These are phyloP conservation scores for Neltuma alba DNA, from an alignment of 306 rosid genomes.

Conservation along the genomic window DNA sequence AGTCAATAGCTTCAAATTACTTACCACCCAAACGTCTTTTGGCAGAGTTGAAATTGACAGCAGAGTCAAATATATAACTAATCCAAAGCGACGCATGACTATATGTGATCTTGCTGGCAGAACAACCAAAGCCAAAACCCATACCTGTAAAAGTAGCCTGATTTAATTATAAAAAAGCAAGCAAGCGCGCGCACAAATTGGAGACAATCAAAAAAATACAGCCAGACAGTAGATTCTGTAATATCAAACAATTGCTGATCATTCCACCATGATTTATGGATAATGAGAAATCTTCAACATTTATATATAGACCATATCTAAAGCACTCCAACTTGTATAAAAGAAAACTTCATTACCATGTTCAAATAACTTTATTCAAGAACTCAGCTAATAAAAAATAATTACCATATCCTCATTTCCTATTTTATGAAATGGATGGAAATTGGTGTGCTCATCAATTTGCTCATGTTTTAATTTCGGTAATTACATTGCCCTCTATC, in stretches of 20 bases:
- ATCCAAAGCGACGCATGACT: slow-evolving; percentile 66
- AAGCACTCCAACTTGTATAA: slow-evolving; percentile 9
- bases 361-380: slow-evolving; percentile 11
- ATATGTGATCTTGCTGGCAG: slow-evolving; percentile 87
- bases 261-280: slow-evolving; percentile 15
- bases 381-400: not conserved
- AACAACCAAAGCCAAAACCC: slow-evolving; percentile 95
- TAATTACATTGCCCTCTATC: slow-evolving; percentile 1
- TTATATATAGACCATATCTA: not conserved
- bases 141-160: slow-evolving; percentile 59
- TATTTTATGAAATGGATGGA: not conserved
- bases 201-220: slow-evolving; percentile 19
- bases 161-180: not conserved
- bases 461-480: slow-evolving; percentile 11
- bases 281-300: slow-evolving; percentile 3
- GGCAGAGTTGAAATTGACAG: slow-evolving; percentile 58
- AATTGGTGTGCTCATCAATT: not conserved
- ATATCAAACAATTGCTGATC: slow-evolving; percentile 9
- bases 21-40: slow-evolving; percentile 78
- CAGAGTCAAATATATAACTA: slow-evolving; percentile 70
- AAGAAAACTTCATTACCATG: slow-evolving; percentile 10
- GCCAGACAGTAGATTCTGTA: not conserved
- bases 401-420: not conserved
- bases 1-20: slow-evolving; percentile 31
- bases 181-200: not conserved